Evolutionary conservation across 2,329 filamentous ascomycete genomes (phyloP), one percentile per base, ranked within the genome.

Genomic region (Aspergillus unguis): DNA sequence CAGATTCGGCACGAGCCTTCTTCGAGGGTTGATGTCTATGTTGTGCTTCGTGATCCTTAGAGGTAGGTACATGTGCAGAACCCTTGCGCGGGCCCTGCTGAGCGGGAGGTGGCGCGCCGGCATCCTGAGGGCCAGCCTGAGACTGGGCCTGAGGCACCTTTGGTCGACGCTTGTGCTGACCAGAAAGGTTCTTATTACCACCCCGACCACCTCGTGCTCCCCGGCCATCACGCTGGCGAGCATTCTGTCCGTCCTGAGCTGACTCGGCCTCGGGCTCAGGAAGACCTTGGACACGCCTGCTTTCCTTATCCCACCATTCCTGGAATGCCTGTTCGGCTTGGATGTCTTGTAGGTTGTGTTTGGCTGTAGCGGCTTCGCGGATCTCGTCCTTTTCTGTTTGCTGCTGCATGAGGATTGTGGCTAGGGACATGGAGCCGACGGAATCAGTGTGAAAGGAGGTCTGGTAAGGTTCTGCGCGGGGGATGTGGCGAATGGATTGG

Each of bases 271-370:
- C 60, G 1, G 60, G 62, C 5, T 70, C 65, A 5, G 65, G 52
- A 17, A 71, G 54, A 2, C 67, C 65, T 56, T 71, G 70, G 6
- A 71, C 60, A 29, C 71, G 65, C 53, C 66, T 68, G 48, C 70
- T 71, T 47, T 71, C 69, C 51, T 72, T 65, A 26, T 73, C 69
- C 69, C 69, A 71, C 71, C 71, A 73, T 68, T 95, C 86, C 67
- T 96, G 90, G 68, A 99, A 99, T 47, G 90, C 90, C 67, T 99
- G 94, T 71, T 99, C 94, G 59, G 94, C 85, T 69, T 99, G 94
- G 54, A 99, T 99, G 58, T 97, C 94, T 65, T 95, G 86, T 29
- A 99, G 75, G 58, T 89, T 94, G 51, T 92, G 83, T 73, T 95
- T 96, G 2, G 91, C 89, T 10, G 70, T 74, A 8, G 85, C 85